Conservation (phyloP, 208 protist species). For the Novymonas esmeraldas region DNA sequence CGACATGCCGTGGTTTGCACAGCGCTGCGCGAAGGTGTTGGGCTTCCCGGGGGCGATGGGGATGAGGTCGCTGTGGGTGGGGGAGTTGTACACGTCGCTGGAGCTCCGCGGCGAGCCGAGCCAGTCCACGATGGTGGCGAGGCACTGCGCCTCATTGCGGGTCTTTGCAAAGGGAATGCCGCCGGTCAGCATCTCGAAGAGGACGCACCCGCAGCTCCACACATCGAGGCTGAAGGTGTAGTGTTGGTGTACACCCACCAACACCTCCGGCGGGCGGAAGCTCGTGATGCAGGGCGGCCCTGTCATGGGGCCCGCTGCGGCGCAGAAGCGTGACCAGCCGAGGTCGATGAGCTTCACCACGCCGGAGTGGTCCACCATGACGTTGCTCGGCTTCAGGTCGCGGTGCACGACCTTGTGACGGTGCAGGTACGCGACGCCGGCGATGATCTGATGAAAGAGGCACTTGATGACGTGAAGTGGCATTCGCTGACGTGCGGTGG, state of each 20-base stretch:
- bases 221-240: constrained; percentile 95
- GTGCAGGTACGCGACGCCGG: constrained; percentile 84
- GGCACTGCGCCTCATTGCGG: constrained; percentile 55
- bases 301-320: constrained; percentile 49
- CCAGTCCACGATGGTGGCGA: constrained; percentile 75
- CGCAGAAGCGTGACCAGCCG: constrained; percentile 73
- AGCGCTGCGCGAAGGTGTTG: constrained; percentile 63
- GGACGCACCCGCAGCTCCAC: constrained; percentile 96
- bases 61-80: constrained; percentile 6
- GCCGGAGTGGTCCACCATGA: constrained; percentile 81
- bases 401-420: constrained; percentile 77
- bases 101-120: constrained; percentile 64
- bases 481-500: constrained; percentile 37
- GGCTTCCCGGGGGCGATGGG: constrained; percentile 32
- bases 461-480: constrained; percentile 85
- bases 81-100: constrained; percentile 53
- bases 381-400: constrained; percentile 90
- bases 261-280: constrained; percentile 83
- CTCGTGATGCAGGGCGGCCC: constrained; percentile 69
- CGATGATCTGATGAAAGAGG: constrained; percentile 77
- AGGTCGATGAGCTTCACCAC: constrained; percentile 91
- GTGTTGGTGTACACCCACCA: constrained; percentile 51
- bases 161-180: constrained; percentile 90
- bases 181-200: constrained; percentile 98
- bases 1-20: constrained; percentile 42